Percentiles rank a stretch among this genome's conserved stretches.
phyloP scores from a whole-genome alignment of 139 green algal species.

The Tetradesmus obliquus region DNA sequence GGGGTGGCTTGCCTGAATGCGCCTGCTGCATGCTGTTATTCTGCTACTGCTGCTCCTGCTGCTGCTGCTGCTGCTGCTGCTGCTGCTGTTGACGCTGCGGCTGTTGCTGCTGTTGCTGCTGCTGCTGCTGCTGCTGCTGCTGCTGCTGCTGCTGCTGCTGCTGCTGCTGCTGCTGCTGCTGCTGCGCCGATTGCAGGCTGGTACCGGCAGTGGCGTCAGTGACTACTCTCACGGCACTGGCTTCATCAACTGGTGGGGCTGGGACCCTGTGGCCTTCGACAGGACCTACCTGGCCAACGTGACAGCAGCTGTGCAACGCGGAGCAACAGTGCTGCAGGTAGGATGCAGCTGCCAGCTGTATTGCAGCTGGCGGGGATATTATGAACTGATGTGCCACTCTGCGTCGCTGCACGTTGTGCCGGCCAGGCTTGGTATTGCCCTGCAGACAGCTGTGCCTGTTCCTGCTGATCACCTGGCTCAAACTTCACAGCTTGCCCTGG shows the following conservation, averaged over 20 bases:
- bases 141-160: neutral
- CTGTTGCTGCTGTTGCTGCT: neutral
- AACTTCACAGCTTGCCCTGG: too few species aligned
- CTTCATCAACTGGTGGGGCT: conserved; percentile 51
- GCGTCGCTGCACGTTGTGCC: too few species aligned
- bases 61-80: too few species aligned
- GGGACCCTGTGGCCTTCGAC: conserved; percentile 36
- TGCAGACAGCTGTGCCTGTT: neutral
- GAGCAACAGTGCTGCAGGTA: conserved; percentile 18
- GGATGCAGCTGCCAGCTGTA: neutral
- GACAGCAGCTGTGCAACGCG: conserved; percentile 8
- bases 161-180: neutral
- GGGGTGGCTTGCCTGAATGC: too few species aligned
- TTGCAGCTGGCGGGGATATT: neutral
- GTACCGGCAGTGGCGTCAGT: neutral
- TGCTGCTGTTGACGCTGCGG: too few species aligned
- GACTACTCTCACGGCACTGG: conserved; percentile 45
- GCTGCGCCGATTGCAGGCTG: neutral
- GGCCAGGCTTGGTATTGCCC: neutral
- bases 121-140: neutral
- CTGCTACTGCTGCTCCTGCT: neutral
- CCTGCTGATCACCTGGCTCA: too few species aligned
- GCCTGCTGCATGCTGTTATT: neutral
- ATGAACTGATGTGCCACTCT: too few species aligned
- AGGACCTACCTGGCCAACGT: conserved; percentile 32